Evolutionary conservation across 345 rosid species (phyloP), one percentile per base, ranked within the genome.

Genomic region (Clarkia xantiana): DNA sequence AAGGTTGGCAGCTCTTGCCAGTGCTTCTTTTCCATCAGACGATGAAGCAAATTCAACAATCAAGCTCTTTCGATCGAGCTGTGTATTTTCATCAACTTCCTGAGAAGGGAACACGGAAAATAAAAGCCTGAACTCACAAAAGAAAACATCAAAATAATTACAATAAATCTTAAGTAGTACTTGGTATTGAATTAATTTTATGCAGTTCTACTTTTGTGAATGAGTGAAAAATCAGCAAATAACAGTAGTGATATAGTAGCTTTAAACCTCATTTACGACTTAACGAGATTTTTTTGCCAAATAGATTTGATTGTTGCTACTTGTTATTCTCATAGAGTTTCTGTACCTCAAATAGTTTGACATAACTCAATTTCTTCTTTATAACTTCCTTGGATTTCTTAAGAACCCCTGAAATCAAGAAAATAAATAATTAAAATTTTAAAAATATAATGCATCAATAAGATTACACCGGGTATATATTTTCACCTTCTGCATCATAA

Each of bases 1-100:
- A 62, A 81, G 51, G 64, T 86, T 91, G 52, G 96, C 95, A 49
- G 93, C 98, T 67, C 72, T 84, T 42, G 67, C 77, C 42, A 91
- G 68, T 45, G 94, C 87, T 66, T 80, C 94, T 73, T 86, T 91
- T 43, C 86, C 86, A 63, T 84, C 85, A 5, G 90, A 73, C 15
- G 57, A 54, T 17, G 98, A 91, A 55, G 73, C 70, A 49, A 86
- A 78, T 56, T 86, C 97, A 52, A 90, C 23, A 23, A 59, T 70
- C 70, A 77, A 68, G 20, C 25, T 52, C 23, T 75, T 67, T 52
- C 18, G 38, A 11, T 62, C 65, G 45, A 45, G 53, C 1, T 52
- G 59, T 17, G 34, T 29, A 40, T 57, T 67, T 48, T 69, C 71
- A 55, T 38, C 59, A 57, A 39, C 53, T 42, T 81, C 94, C 96